Base-by-base conservation (phyloP, 1,139 yeast species). In the Hanseniaspora sp. region DNA sequence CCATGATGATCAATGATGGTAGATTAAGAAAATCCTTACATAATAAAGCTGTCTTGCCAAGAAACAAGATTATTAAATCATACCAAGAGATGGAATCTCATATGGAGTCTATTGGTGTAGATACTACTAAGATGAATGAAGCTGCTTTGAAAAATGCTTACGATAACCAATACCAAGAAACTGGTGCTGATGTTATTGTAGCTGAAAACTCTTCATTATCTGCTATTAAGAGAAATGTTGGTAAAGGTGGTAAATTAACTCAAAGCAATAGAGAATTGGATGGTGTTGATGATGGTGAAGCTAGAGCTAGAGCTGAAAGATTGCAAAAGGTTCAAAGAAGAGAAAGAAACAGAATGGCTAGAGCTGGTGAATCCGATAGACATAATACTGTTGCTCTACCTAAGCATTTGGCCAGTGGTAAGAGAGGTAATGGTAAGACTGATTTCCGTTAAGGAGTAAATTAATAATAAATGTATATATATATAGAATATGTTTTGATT, bases 321-420 rank as follows among this genome's bases (percentile, higher is more conserved):
- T 74, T 88, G 71, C 83, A 80, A 66, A 88, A 88, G 74, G 71
- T 86, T 63, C 92, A 86, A 69, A 88, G 95, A 78, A 82, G 96
- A 73, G 95, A 86, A 67, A 82, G 97, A 74, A 87, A 90, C 73
- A 83, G 92, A 74, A 73, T 76, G 67, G 96, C 97, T 45, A 82
- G 95, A 72, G 86, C 80, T 61, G 96, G 97, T 74, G 98, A 94
- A 74, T 86, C 86, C 65, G 99, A 92, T 72, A 83, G 96, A 72
- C 95, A 87, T 69, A 75, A 82, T 57, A 79, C 90, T 58, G 92
- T 86, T 56, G 74, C 86, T 60, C 71, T 87, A 73, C 96, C 96
- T 59, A 90, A 88, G 75, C 98, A 92, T 74, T 77, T 92, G 77
- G 86, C 83, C 75, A 74, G 90, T 66, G 99, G 99, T 73, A 92